These are phyloP conservation scores for Ceratopteris richardii DNA, from an alignment of 75 land plant genomes.

Conservation along the genomic window DNA sequence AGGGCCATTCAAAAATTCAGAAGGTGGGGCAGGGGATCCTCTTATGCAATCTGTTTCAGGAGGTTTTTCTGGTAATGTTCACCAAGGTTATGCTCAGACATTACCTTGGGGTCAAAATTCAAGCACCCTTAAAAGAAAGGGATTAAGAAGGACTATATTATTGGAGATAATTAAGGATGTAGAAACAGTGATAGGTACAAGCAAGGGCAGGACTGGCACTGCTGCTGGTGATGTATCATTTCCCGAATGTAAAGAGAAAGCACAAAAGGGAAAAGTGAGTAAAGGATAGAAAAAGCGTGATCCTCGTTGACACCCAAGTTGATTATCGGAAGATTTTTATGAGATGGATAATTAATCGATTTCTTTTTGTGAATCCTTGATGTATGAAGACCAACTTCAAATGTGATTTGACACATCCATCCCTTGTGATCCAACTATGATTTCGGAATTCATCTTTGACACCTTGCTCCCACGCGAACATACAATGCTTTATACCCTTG, in stretches of 20 bases:
- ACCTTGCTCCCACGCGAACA: no score
- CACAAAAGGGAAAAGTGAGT: no score
- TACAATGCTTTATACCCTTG: no score
- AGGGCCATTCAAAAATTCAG: conserved; percentile 24
- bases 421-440: no score
- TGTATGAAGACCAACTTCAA: no score
- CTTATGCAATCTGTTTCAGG: neutral
- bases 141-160: conserved; percentile 51
- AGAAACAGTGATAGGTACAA: conserved; percentile 66
- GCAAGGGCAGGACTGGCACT: conserved; percentile 92
- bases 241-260: conserved; percentile 95
- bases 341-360: no score
- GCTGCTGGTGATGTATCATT: conserved; percentile 99
- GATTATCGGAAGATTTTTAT: no score
- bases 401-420: no score
- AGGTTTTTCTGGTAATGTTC: conserved; percentile 1
- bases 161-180: conserved; percentile 83
- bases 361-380: no score
- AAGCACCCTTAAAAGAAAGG: conserved; percentile 34
- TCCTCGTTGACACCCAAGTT: no score
- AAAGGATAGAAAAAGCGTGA: no score
- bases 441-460: no score
- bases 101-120: conserved; percentile 29
- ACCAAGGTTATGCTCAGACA: conserved; percentile 22
- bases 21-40: neutral